Evolutionary conservation across 2,329 filamentous ascomycete genomes (phyloP).

Genomic region (Hirsutella thompsonii): DNA sequence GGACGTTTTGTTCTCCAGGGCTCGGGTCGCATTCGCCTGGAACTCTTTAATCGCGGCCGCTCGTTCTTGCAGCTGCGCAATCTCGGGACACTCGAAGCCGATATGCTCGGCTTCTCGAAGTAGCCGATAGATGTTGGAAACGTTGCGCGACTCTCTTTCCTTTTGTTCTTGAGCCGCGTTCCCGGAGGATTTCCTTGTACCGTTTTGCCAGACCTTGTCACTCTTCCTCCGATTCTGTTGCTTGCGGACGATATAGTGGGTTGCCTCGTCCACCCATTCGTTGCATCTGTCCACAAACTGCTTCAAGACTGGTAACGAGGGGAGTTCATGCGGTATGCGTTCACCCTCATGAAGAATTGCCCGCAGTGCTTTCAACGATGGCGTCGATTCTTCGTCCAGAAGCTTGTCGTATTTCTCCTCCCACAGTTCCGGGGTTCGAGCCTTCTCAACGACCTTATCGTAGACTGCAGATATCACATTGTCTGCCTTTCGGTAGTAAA

Average conservation of each 20-base stretch:
- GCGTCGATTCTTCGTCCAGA: constrained; percentile 71
- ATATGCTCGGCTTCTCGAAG: constrained; percentile 74
- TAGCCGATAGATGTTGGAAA: constrained; percentile 78
- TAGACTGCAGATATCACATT: constrained; percentile 54
- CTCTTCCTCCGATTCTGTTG: constrained; percentile 95
- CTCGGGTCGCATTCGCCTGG: constrained; percentile 59
- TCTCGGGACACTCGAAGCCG: constrained; percentile 88
- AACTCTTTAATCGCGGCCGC: constrained; percentile 76
- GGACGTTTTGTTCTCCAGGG: constrained; percentile 52
- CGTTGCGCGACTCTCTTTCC: constrained; percentile 72
- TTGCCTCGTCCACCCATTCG: constrained; percentile 95
- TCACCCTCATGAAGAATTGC: constrained; percentile 84
- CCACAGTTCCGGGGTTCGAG: constrained; percentile 76
- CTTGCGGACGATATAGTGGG: constrained; percentile 91
- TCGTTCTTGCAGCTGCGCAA: constrained; percentile 72
- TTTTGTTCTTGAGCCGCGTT: constrained; percentile 52
- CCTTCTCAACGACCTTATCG: constrained; percentile 74
- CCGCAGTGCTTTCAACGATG: constrained; percentile 75
- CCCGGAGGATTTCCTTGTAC: constrained; percentile 55
- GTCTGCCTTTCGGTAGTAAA: constrained; percentile 67
- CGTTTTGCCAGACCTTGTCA: constrained; percentile 72
- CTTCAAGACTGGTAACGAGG: constrained; percentile 68
- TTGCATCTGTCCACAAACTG: constrained; percentile 93
- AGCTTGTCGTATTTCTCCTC: constrained; percentile 77
- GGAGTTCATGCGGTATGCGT: constrained; percentile 83